Conservation (phyloP, 805 yeast species). For the Myxozyma geophila region DNA sequence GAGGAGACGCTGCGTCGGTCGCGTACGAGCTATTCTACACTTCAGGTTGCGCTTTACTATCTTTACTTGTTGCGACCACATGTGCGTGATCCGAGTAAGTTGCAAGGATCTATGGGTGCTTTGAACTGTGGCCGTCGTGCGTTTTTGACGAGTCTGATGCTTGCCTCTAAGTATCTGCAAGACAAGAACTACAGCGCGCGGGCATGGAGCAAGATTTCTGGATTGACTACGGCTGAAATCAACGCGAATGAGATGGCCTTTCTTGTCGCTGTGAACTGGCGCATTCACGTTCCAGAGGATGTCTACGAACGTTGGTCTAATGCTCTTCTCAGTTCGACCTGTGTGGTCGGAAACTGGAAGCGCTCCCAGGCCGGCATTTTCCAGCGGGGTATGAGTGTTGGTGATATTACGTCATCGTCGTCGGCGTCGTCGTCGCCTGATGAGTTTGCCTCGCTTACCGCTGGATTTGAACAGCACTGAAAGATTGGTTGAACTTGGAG, state of each 20-base stretch:
- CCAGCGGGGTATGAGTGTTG: background rate
- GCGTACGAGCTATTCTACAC: constrained; percentile 61
- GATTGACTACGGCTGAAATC: constrained; percentile 59
- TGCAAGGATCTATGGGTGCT: constrained; percentile 23
- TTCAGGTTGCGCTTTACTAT: constrained; percentile 71
- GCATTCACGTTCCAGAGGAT: constrained; percentile 56
- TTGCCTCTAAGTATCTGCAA: constrained; percentile 73
- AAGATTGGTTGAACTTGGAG: no score
- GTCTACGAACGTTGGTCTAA: constrained; percentile 53
- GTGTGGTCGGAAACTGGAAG: constrained; percentile 19
- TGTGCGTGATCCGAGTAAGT: constrained; percentile 33
- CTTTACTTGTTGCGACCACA: constrained; percentile 53
- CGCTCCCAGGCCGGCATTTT: background rate
- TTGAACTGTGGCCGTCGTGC: constrained; percentile 63
- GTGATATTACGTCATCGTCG: background rate
- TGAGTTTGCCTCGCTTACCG: no score
- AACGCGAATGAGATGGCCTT: constrained; percentile 58
- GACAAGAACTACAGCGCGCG: constrained; percentile 71
- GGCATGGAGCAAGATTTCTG: constrained; percentile 78
- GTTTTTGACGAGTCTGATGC: constrained; percentile 67
- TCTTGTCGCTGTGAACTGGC: constrained; percentile 60
- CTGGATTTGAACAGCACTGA: no score
- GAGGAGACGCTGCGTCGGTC: constrained; percentile 53
- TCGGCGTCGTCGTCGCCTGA: no score
- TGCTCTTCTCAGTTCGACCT: constrained; percentile 37